These are phyloP conservation scores for Arthonia radiata DNA, from an alignment of 495 filamentous ascomycete species.

Conservation along the genomic window DNA sequence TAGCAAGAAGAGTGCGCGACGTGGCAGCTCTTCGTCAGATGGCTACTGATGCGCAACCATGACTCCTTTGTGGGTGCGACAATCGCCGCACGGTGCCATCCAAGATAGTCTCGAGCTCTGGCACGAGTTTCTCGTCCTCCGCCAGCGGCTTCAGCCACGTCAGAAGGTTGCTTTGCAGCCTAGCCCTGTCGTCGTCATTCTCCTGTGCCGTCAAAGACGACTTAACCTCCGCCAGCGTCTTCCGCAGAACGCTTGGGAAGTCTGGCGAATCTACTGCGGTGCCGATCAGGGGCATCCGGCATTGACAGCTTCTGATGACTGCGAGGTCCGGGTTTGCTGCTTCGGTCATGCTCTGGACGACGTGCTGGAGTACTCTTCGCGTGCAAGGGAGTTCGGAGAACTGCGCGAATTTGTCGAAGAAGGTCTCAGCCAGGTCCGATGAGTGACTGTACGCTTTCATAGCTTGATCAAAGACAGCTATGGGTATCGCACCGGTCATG, in stretches of 20 bases:
- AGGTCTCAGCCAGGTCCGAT: constrained; percentile 36
- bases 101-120: no score
- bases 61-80: no score
- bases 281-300: constrained; percentile 44
- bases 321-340: constrained; percentile 30
- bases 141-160: no score
- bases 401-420: constrained; percentile 53
- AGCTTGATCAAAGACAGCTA: constrained; percentile 75
- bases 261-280: constrained; percentile 32
- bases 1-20: constrained; percentile 53
- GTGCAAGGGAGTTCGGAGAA: constrained; percentile 41
- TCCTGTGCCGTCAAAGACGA: no score
- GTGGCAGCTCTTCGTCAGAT: no score
- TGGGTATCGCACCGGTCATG: constrained; percentile 68
- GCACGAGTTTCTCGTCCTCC: no score
- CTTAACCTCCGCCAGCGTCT: constrained; percentile 33
- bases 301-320: constrained; percentile 38
- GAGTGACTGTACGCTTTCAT: constrained; percentile 50
- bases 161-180: no score
- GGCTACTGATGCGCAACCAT: no score
- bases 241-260: constrained; percentile 48
- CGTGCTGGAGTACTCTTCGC: constrained; percentile 46
- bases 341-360: constrained; percentile 37
- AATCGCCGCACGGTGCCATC: no score
- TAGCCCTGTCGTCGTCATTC: no score